Base-by-base conservation (phyloP, 768 basidiomycete species). In the Rhizopogon vesiculosus region DNA sequence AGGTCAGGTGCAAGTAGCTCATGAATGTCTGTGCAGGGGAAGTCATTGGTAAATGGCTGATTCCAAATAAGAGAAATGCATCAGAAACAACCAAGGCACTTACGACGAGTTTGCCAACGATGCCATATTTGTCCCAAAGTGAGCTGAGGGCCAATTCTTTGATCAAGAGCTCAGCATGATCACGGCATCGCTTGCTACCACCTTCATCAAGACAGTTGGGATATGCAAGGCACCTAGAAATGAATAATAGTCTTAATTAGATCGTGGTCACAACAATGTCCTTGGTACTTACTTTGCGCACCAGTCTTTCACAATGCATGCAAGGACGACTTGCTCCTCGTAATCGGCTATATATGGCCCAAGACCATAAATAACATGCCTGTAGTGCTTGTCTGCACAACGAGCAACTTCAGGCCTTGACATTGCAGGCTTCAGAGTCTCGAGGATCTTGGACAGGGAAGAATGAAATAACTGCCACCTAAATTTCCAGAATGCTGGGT, bases 291-390 rank as follows among this genome's bases (percentile, higher is more conserved):
- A 74, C 73, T 57, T 58, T 16, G 70, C 50, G 57, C 75, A 76
- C 73, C 73, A 75, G 1, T 61, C 63, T 42, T 68, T 65, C 1
- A 75, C 64, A 39, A 73, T 59, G 38, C 72, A 65, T 3, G 69
- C 62, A 1, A 74, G 56, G 0, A 71, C 49, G 1, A 57, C 67
- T 55, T 76, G 75, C 55, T 77, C 73, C 0, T 70, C 72, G 51
- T 77, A 76, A 52, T 77, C 72, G 0, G 72, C 72, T 55, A 77
- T 75, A 42, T 73, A 73, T 1, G 72, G 66, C 1, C 72, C 72
- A 5, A 77, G 54, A 1, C 66, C 65, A 60, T 67, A 74, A 10
- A 76, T 63, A 3, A 56, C 66, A 9, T 61, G 53, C 1, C 63
- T 61, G 50, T 56, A 71, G 51, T 71, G 64, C 1, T 70, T 68